Percentiles rank a stretch among this genome's conserved stretches.
These are phyloP conservation scores for Acacia confusa DNA, from an alignment of 306 rosid species.

Conservation along the genomic window DNA sequence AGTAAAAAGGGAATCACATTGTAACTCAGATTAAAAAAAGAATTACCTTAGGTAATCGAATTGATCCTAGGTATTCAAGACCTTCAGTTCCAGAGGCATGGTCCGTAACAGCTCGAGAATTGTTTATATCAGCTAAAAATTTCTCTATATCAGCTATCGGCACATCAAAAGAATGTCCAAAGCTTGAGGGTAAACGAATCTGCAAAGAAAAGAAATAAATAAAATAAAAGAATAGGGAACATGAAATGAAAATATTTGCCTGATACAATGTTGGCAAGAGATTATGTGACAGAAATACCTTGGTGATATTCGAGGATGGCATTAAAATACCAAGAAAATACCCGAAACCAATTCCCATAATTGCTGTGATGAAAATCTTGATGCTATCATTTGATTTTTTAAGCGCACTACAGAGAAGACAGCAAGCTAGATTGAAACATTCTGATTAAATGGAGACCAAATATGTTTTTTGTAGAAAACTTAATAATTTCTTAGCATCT, in stretches of 20 bases:
- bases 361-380: constrained; percentile 56
- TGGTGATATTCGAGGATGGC: constrained; percentile 55
- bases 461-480: not conserved
- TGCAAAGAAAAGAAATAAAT: constrained; percentile 41
- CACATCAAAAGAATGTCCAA: constrained; percentile 66
- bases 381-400: constrained; percentile 68
- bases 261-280: constrained; percentile 4
- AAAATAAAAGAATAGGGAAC: not conserved
- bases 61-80: constrained; percentile 62
- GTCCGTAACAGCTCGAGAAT: constrained; percentile 35
- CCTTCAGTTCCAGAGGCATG: constrained; percentile 40
- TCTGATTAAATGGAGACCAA: constrained; percentile 18
- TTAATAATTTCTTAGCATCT: not conserved
- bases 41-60: constrained; percentile 60
- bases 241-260: constrained; percentile 27
- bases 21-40: not conserved
- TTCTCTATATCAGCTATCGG: constrained; percentile 56
- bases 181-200: constrained; percentile 77
- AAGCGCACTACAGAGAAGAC: constrained; percentile 41
- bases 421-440: constrained; percentile 27
- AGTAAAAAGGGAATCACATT: constrained; percentile 50
- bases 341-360: constrained; percentile 74
- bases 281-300: constrained; percentile 50
- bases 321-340: constrained; percentile 76
- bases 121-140: constrained; percentile 38